Base-by-base conservation (phyloP, 306 rosid species). In the Senna siamea region DNA sequence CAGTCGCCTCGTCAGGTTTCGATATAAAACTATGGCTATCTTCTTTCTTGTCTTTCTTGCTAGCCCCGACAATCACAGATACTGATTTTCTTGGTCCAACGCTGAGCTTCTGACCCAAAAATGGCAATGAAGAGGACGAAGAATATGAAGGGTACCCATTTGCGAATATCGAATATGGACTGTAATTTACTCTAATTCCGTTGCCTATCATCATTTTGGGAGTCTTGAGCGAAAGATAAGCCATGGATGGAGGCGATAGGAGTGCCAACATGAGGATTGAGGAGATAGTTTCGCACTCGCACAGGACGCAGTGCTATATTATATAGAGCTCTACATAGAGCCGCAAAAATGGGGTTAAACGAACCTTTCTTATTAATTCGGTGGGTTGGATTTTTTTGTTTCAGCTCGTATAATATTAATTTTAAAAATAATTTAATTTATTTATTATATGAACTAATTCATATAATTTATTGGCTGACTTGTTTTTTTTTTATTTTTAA, bases 1-100 rank as follows among this genome's bases (percentile, higher is more conserved):
- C 93, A 6, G 85, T 84, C 67, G 71, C 80, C 72, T 92, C 99
- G 38, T 89, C 89, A 0, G 87, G 90, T 76, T 84, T 89, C 11
- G 97, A 77, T 2, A 70, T 80, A 46, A 84, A 87, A 78, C 83
- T 83, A 54, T 92, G 96, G 17, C 5, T 55, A 73, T 94, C 97
- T 58, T 84, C 85, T 70, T 81, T 84, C 57, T 85, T 80, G 64
- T 77, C 70, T 63, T 79, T 81, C 74, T 74, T 85, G 51, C 77
- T 82, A n/a, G 91, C 90, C 15, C 80, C 76, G 28, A 83, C 75
- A 76, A 85, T 76, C n/a, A 78, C 37, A 15, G 95, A 87, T 5
- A 69, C 26, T 4, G 89, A 57, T 59, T 81, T 84, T 76, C 82
- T 59, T 59, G 59, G 83, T 7, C 69, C 78, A 58, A 53, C 58